Conservation (phyloP, 331 rosid species). For the Malus hybrid region DNA sequence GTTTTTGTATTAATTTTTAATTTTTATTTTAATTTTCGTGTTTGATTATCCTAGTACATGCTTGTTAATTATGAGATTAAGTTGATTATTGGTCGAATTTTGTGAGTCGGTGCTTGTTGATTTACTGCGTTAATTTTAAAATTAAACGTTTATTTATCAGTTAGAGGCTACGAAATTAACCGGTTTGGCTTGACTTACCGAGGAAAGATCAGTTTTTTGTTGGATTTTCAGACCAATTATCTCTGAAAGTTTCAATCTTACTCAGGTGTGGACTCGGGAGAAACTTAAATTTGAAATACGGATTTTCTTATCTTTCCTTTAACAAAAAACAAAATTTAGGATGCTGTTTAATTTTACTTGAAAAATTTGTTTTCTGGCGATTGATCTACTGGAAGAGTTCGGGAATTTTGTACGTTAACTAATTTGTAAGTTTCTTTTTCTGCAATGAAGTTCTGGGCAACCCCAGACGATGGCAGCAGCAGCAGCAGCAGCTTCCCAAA, state of each 20-base stretch:
- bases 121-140: background rate
- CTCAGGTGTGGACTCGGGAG: background rate
- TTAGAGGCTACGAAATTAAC: slow-evolving; percentile 9
- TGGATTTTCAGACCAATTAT: background rate
- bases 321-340: background rate
- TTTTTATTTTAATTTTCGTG: background rate
- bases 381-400: slow-evolving; percentile 21
- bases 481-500: slow-evolving; percentile 47
- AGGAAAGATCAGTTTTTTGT: slow-evolving; percentile 26
- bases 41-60: slow-evolving; percentile 25
- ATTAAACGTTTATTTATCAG: slow-evolving; percentile 11
- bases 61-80: slow-evolving; percentile 19
- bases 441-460: slow-evolving; percentile 72
- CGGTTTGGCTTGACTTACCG: slow-evolving; percentile 21
- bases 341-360: slow-evolving; percentile 5
- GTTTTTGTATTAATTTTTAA: background rate
- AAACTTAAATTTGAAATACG: background rate
- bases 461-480: slow-evolving; percentile 65
- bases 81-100: slow-evolving; percentile 21
- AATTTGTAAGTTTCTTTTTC: slow-evolving; percentile 12
- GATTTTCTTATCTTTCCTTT: background rate
- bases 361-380: slow-evolving; percentile 1
- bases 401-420: background rate
- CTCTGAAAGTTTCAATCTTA: background rate
- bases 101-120: slow-evolving; percentile 4